These are phyloP conservation scores for Haplosporangium sp. DNA, from an alignment of 371 early-diverging fungal species.

Conservation along the genomic window DNA sequence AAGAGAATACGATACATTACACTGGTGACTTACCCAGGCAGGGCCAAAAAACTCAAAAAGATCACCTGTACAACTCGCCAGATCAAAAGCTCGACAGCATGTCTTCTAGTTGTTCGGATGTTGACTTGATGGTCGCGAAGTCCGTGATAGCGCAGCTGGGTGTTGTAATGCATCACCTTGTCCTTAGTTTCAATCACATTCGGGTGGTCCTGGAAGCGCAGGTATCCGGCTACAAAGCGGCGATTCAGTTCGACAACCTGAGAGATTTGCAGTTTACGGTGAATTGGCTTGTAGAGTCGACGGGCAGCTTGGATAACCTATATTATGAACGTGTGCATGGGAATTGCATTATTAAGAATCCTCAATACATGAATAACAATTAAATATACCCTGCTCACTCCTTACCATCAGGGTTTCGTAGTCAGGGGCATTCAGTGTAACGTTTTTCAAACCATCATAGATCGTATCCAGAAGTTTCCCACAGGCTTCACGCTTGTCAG, in stretches of 20 bases:
- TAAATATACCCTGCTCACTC: neutral
- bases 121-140: constrained; percentile 97
- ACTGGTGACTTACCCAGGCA: constrained; percentile 80
- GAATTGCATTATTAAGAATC: neutral
- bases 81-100: constrained; percentile 78
- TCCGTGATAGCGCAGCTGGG: constrained; percentile 89
- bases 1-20: neutral
- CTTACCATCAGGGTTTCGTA: constrained; percentile 89
- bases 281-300: constrained; percentile 90
- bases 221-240: constrained; percentile 91
- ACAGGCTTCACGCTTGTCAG: constrained; percentile 83
- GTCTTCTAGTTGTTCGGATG: constrained; percentile 75
- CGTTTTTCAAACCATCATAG: constrained; percentile 80
- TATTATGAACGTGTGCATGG: neutral
- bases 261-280: constrained; percentile 83
- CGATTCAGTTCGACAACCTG: constrained; percentile 92
- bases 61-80: constrained; percentile 74
- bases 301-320: constrained; percentile 93
- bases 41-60: constrained; percentile 77
- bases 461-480: constrained; percentile 80
- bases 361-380: neutral
- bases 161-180: constrained; percentile 88
- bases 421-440: constrained; percentile 95
- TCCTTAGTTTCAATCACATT: constrained; percentile 78
- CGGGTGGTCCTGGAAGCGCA: constrained; percentile 82